Percentiles rank a stretch among this genome's conserved stretches.
phyloP scores from a whole-genome alignment of 192 early-diverging fungal genomes.

The Podila horticola region DNA sequence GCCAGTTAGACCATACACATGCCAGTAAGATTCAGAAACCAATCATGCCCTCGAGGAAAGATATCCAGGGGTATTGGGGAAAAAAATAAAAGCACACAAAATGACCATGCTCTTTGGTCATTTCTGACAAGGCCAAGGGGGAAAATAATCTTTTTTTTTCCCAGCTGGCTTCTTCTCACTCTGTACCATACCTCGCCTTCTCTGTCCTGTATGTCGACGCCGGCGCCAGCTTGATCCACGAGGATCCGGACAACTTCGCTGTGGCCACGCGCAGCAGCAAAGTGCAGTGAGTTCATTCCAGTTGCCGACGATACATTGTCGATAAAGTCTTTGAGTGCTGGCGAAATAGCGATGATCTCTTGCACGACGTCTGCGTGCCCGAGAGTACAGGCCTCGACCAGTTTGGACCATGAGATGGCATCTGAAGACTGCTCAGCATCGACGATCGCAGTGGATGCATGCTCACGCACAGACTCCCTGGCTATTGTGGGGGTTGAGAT shows the following conservation, averaged over 20 bases:
- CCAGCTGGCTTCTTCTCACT: too few species aligned
- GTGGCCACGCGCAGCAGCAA: constrained; percentile 69
- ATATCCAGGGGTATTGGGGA: neutral
- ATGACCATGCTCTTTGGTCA: neutral
- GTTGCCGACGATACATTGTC: constrained; percentile 62
- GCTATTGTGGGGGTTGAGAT: neutral
- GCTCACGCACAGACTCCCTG: constrained; percentile 17
- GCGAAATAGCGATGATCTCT: constrained; percentile 48
- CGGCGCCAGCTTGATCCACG: constrained; percentile 65
- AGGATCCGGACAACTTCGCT: constrained; percentile 64
- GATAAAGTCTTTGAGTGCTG: constrained; percentile 55
- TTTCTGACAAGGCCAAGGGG: neutral
- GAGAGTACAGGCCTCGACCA: constrained; percentile 25
- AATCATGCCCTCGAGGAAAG: too few species aligned
- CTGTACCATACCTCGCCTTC: constrained; percentile 69
- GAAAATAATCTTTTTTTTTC: neutral
- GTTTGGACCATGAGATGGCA: constrained; percentile 20
- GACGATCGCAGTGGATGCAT: constrained; percentile 3
- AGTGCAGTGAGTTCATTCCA: constrained; percentile 69
- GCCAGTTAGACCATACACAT: neutral
- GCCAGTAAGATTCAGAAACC: neutral
- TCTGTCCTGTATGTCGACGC: constrained; percentile 68
- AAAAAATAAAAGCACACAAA: constrained; percentile 1
- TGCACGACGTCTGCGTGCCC: constrained; percentile 40
- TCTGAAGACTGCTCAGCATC: constrained; percentile 29